Evolutionary conservation across 495 filamentous ascomycete genomes (phyloP).

Genomic region (Talaromyces thailandensis): DNA sequence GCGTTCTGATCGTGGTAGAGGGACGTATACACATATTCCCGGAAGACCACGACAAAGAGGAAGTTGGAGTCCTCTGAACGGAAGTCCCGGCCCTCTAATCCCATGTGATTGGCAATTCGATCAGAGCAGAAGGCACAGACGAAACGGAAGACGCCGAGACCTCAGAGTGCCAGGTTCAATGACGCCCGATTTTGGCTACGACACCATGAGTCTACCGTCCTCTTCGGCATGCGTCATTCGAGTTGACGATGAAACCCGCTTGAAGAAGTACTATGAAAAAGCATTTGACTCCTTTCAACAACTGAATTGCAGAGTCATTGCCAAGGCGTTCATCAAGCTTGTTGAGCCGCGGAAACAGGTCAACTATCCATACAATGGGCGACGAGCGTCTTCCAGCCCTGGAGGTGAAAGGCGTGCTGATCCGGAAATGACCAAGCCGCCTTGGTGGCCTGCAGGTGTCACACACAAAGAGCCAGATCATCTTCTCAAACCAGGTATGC

Average conservation of each 20-base stretch:
- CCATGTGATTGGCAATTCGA: constrained; percentile 4
- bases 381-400: constrained; percentile 32
- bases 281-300: constrained; percentile 62
- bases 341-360: constrained; percentile 74
- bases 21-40: not conserved
- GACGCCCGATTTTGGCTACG: not conserved
- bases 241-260: constrained; percentile 46
- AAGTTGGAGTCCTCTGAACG: not conserved
- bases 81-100: not conserved
- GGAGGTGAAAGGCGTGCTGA: constrained; percentile 28
- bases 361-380: constrained; percentile 63
- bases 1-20: not conserved
- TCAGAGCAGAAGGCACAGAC: constrained; percentile 2
- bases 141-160: not conserved
- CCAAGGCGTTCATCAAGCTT: constrained; percentile 66
- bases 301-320: constrained; percentile 57
- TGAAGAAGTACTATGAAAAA: constrained; percentile 55
- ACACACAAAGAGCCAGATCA: constrained; percentile 77
- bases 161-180: not conserved
- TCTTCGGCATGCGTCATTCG: constrained; percentile 20
- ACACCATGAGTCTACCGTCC: constrained; percentile 1
- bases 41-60: not conserved
- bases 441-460: constrained; percentile 69
- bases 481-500: constrained; percentile 56
- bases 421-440: constrained; percentile 45